phyloP scores from a whole-genome alignment of 2,329 filamentous ascomycete species.

The Pseudocercospora ulei region DNA sequence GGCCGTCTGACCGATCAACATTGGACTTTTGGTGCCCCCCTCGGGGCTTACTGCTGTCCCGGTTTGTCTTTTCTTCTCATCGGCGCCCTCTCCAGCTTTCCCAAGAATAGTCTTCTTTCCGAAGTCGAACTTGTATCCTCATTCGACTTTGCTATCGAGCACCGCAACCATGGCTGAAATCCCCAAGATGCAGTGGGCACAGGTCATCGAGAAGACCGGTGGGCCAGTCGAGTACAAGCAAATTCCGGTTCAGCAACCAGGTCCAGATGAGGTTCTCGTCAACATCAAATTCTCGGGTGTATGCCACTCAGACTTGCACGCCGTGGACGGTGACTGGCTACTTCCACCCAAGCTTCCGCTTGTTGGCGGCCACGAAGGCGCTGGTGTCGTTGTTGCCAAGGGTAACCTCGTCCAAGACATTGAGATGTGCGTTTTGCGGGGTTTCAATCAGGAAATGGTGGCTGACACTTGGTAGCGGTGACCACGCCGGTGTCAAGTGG shows the following conservation, averaged over 20 bases:
- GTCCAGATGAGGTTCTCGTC: constrained; percentile 80
- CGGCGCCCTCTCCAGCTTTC: constrained; percentile 6
- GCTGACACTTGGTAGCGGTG: constrained; percentile 44
- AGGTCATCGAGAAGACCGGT: constrained; percentile 75
- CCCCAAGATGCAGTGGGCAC: constrained; percentile 80
- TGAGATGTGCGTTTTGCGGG: constrained; percentile 45
- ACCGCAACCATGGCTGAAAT: constrained; percentile 42
- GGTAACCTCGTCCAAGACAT: constrained; percentile 69
- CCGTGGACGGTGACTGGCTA: constrained; percentile 84
- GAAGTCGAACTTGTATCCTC: constrained; percentile 9
- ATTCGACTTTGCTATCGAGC: constrained; percentile 4
- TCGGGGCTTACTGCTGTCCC: constrained; percentile 8
- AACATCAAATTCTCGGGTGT: constrained; percentile 86
- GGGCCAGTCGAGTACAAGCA: constrained; percentile 62
- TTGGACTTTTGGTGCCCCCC: constrained; percentile 18
- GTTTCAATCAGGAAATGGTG: too few relatives aligned
- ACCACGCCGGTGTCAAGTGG: constrained; percentile 83
- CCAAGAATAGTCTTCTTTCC: constrained; percentile 9
- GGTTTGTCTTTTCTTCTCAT: not conserved
- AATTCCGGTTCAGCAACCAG: constrained; percentile 71
- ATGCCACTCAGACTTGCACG: constrained; percentile 77
- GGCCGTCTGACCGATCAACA: constrained; percentile 19
- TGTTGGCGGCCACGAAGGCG: constrained; percentile 70
- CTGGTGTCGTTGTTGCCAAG: constrained; percentile 69
- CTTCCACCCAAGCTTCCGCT: constrained; percentile 71